Conservation (phyloP, 1,139 yeast species). For the Saccharomyces hybrid region DNA sequence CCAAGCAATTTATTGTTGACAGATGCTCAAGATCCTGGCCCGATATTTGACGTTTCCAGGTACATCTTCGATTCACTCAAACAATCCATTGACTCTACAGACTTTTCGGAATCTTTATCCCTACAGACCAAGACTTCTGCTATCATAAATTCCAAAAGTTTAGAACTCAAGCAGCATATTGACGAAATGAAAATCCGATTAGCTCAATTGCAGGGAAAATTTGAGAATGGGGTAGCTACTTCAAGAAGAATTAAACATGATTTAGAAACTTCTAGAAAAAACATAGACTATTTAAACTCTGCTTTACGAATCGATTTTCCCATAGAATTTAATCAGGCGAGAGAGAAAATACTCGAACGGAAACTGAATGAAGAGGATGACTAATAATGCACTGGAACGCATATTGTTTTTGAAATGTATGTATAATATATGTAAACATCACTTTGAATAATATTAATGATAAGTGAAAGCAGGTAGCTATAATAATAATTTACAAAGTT, state of each 20-base stretch:
- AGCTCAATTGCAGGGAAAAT: constrained; percentile 14
- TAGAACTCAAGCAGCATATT: constrained; percentile 25
- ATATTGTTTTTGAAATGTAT: neutral
- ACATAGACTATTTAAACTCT: constrained; percentile 17
- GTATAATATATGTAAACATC: neutral
- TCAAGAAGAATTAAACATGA: constrained; percentile 19
- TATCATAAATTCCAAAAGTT: constrained; percentile 26
- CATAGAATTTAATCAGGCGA: constrained; percentile 29
- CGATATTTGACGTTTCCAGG: constrained; percentile 28
- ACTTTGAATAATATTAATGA: neutral
- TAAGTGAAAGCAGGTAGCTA: neutral
- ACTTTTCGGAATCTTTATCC: constrained; percentile 28
- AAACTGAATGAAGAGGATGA: constrained; percentile 11
- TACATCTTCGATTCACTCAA: constrained; percentile 25
- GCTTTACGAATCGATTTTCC: constrained; percentile 23
- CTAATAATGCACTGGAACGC: neutral
- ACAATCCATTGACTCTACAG: constrained; percentile 25
- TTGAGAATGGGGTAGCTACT: constrained; percentile 18
- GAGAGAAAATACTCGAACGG: constrained; percentile 26
- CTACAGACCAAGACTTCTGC: constrained; percentile 31
- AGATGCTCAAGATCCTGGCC: constrained; percentile 22
- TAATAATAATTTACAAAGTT: neutral
- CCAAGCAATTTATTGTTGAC: constrained; percentile 12
- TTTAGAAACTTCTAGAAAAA: constrained; percentile 14
- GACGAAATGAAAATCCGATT: constrained; percentile 18